phyloP scores from a whole-genome alignment of 768 basidiomycete species.

The Mycena amicta region DNA sequence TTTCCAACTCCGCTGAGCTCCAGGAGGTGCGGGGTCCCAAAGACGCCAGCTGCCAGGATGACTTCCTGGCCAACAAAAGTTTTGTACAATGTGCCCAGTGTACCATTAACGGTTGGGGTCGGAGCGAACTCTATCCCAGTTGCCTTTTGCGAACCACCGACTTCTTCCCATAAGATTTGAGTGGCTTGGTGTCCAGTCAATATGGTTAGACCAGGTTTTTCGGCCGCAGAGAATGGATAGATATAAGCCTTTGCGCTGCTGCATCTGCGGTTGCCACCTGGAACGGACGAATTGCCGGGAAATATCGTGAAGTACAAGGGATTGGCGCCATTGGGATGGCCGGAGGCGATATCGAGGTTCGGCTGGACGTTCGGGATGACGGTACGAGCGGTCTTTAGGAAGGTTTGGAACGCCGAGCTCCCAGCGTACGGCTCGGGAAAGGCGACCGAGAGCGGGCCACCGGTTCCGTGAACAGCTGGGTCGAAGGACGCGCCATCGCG shows the following conservation, averaged over 20 bases:
- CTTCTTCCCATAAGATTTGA: not conserved
- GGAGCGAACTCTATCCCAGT: not conserved
- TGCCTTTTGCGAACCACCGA: not conserved
- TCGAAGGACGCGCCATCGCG: constrained; percentile 28
- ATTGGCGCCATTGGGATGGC: not conserved
- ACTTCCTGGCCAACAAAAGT: constrained; percentile 52
- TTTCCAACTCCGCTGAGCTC: constrained; percentile 38
- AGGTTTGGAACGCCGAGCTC: constrained; percentile 38
- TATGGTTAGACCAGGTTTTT: not conserved
- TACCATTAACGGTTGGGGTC: constrained; percentile 44
- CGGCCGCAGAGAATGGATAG: not conserved
- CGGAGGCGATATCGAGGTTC: not conserved
- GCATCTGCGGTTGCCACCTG: not conserved
- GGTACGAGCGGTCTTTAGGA: constrained; percentile 28
- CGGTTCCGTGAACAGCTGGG: constrained; percentile 27
- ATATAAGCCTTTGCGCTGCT: not conserved
- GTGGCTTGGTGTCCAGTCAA: not conserved
- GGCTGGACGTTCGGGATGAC: not conserved
- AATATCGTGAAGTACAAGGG: not conserved
- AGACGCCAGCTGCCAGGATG: constrained; percentile 45
- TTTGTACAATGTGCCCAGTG: constrained; percentile 44
- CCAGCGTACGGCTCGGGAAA: constrained; percentile 25
- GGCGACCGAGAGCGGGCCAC: not conserved
- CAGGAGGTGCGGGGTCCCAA: constrained; percentile 43
- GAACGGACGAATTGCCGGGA: not conserved